Base-by-base conservation (phyloP, 2,329 filamentous ascomycete species). In the Diaporthe citriasiana region DNA sequence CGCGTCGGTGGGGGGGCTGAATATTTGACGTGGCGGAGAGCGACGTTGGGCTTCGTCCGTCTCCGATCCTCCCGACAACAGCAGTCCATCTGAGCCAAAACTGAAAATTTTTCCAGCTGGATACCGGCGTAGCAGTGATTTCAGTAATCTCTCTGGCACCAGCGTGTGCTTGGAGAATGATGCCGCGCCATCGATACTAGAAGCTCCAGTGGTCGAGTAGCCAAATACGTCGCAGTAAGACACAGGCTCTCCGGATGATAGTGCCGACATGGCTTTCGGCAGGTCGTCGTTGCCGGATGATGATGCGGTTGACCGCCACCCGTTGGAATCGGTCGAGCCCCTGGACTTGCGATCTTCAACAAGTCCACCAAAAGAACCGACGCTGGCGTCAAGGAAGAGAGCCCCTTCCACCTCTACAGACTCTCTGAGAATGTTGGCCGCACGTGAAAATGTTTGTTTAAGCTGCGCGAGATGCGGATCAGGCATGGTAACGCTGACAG, bases 91-190 rank as follows among this genome's bases (percentile, higher is more conserved):
- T 13, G 12, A 9, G 25, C 83, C 84, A 40, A 85, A 86, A 65
- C 84, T 85, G 74, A 87, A 88, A 0, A 88, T 81, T 65, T 84
- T 84, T 0, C 87, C 88, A 12, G 81, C 78, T 0, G 87, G 87
- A 72, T 89, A 85, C 1, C 83, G 80, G 17, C 82, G 82, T 1
- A 88, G 77, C 8, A 89, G 81, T 2, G 79, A 80, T 0, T 81
- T 78, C 2, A 89, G 78, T 19, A 86, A 82, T 7, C 76, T 79
- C 66, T 87, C 83, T 0, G 84, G 81, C 1, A 88, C 73, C 2
- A 77, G 76, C 13, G 78, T 73, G 7, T 77, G 72, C 13, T 77
- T 72, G 0, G 45, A 55, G 10, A 53, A 56, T 3, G 76, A 73
- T 2, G 71, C 45, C 35, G 79, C 76, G 12, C 76, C 82, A 30